Evolutionary conservation across 2,329 filamentous ascomycete genomes (phyloP), one percentile per base, ranked within the genome.

Genomic region (Xylaria sp.): DNA sequence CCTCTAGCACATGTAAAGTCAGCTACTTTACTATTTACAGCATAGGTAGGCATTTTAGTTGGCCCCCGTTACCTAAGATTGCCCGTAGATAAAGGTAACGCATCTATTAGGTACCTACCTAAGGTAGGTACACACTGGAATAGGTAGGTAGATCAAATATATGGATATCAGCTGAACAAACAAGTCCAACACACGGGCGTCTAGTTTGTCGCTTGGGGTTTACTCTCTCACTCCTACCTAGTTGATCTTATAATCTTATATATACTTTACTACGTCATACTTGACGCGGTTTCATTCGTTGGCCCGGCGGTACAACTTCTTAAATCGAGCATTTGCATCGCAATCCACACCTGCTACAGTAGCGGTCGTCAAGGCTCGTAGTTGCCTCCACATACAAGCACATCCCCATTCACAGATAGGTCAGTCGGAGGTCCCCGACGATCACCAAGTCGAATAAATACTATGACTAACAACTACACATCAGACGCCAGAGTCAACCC

Each of bases 381-480:
- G 23, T 34, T 39, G n/a, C 60, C 45, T 67, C 56, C 34, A 36
- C 36, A 50, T 41, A 52, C 48, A 18, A n/a, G n/a, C n/a, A n/a
- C n/a, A n/a, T n/a, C 23, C 45, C 23, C n/a, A 20, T 63, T 63
- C 46, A 52, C 30, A 67, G 56, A 20, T 55, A 64, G 8, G 39
- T 61, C 36, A 20, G 58, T 65, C 50, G 55, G 57, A 61, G 45
- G 34, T 41, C 60, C 53, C 59, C 41, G 39, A 60, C 15, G 34
- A 43, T 57, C 20, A 53, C 23, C 52, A 20, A 52, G 25, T 45
- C 45, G 32, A 52, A 43, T 58, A 36, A 25, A 52, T 18, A 43
- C 48, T 39, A 13, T 28, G 30, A 64, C 41, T 59, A 70, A 43
- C 60, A 72, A 28, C 36, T 63, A 50, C 48, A 63, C 56, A 61